Percentiles rank a stretch among this genome's conserved stretches.
Conservation (phyloP, 371 early-diverging fungal genomes). For the Chytridium lagenaria region DNA sequence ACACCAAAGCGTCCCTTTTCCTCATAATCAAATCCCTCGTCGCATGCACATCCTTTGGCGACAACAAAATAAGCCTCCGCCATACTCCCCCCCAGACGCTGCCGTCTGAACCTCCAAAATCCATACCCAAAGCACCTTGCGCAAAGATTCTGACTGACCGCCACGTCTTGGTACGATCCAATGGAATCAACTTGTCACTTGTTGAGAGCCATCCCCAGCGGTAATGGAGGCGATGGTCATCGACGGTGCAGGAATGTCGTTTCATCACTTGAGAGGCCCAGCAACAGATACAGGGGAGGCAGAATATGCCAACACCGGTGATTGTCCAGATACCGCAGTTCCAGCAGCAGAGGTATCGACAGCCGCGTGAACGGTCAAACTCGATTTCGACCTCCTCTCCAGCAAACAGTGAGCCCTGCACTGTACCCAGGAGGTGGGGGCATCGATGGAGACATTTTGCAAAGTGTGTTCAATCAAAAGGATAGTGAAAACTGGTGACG, state of each 20-base stretch:
- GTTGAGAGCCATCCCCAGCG: not conserved
- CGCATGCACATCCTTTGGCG: conserved; percentile 3
- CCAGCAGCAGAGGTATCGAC: conserved; percentile 5
- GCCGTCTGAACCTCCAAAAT: conserved; percentile 3
- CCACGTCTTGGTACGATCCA: conserved; percentile 11
- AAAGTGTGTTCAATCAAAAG: too few relatives aligned
- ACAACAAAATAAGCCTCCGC: not conserved
- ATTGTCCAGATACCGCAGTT: not conserved
- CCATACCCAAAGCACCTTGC: not conserved
- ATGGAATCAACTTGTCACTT: conserved; percentile 1
- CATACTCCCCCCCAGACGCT: not conserved
- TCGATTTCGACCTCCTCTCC: not conserved
- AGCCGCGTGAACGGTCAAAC: not conserved
- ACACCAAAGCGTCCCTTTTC: conserved; percentile 14
- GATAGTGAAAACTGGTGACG: too few relatives aligned
- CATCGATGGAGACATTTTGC: too few relatives aligned
- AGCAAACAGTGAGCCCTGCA: too few relatives aligned
- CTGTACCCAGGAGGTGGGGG: too few relatives aligned
- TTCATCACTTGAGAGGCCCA: not conserved
- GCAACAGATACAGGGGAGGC: not conserved
- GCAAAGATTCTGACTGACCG: not conserved
- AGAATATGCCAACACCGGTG: not conserved
- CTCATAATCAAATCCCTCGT: conserved; percentile 10
- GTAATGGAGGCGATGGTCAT: not conserved
- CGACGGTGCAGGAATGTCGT: not conserved